Evolutionary conservation across 75 land plant species (phyloP).

Genomic region (Pseudotsuga menziesii): DNA sequence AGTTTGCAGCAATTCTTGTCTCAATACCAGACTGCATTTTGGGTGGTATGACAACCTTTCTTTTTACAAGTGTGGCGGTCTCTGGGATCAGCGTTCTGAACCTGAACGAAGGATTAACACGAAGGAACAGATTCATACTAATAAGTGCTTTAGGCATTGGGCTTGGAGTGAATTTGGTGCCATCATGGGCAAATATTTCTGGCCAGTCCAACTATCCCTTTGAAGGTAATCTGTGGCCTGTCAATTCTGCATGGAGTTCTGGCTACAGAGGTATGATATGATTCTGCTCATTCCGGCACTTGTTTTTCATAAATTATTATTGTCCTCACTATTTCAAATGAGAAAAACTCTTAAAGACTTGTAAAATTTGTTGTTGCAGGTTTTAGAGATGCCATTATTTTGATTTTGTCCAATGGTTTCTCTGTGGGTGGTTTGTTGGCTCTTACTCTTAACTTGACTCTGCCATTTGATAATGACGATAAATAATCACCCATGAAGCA

Average conservation of each 20-base stretch:
- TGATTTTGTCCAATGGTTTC: constrained; percentile 29
- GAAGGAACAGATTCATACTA: constrained; percentile 33
- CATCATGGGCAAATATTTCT: constrained; percentile 37
- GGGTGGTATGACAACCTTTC: constrained; percentile 38
- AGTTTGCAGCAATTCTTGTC: constrained; percentile 33
- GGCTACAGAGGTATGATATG: constrained; percentile 33
- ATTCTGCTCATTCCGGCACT: neutral
- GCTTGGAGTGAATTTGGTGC: constrained; percentile 32
- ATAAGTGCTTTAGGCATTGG: constrained; percentile 33
- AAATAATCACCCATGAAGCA: neutral
- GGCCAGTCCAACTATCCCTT: constrained; percentile 26
- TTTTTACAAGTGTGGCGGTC: constrained; percentile 30
- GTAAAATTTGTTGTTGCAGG: constrained; percentile 18
- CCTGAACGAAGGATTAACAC: constrained; percentile 21
- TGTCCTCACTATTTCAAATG: neutral
- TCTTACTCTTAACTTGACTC: constrained; percentile 20
- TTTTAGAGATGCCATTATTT: constrained; percentile 26
- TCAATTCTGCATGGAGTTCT: constrained; percentile 27
- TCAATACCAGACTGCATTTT: constrained; percentile 34
- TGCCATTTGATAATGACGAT: constrained; percentile 19
- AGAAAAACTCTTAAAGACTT: neutral
- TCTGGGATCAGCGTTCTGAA: constrained; percentile 33
- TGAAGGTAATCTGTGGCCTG: constrained; percentile 39
- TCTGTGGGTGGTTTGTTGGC: constrained; percentile 32
- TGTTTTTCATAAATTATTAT: neutral